phyloP scores from a whole-genome alignment of 1,284 basidiomycete species.

The Porodaedalea pini region DNA sequence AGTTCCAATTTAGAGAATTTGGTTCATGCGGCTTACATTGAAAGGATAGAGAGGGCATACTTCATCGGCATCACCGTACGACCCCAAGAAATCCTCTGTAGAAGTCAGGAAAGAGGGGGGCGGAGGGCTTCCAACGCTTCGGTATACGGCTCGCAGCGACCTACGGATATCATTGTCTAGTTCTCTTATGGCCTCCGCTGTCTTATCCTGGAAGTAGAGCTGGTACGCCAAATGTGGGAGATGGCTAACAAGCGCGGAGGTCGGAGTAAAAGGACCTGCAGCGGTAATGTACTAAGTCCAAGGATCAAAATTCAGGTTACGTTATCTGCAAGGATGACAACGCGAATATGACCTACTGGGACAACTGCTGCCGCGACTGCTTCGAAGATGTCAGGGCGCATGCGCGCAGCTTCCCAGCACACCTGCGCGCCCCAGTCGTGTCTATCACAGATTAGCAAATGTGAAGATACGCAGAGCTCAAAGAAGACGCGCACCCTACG shows the following conservation, averaged over 20 bases:
- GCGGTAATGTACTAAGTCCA: constrained; percentile 49
- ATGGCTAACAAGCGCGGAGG: constrained; percentile 36
- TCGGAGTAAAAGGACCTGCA: constrained; percentile 43
- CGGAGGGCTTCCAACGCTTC: constrained; percentile 49
- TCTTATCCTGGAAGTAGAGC: constrained; percentile 52
- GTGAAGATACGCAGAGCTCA: neutral
- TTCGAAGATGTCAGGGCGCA: constrained; percentile 57
- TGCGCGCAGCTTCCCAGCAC: constrained; percentile 63
- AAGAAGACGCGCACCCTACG: constrained; percentile 46
- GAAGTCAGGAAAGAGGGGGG: constrained; percentile 52
- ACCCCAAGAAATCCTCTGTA: constrained; percentile 45
- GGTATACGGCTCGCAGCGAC: constrained; percentile 50
- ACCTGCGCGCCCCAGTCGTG: constrained; percentile 70
- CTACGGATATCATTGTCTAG: constrained; percentile 52
- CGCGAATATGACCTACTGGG: constrained; percentile 42
- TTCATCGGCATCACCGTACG: constrained; percentile 46
- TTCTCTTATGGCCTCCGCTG: constrained; percentile 46
- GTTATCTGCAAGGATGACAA: constrained; percentile 3
- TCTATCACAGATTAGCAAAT: constrained; percentile 32
- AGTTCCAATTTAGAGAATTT: too few species aligned
- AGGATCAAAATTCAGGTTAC: constrained; percentile 6
- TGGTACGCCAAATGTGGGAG: constrained; percentile 60
- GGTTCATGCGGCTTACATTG: constrained; percentile 1
- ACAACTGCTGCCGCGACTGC: constrained; percentile 57
- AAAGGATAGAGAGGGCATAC: too few species aligned